Conservation (phyloP, 129 eudicot genomes). For the Flaveria brownii region DNA sequence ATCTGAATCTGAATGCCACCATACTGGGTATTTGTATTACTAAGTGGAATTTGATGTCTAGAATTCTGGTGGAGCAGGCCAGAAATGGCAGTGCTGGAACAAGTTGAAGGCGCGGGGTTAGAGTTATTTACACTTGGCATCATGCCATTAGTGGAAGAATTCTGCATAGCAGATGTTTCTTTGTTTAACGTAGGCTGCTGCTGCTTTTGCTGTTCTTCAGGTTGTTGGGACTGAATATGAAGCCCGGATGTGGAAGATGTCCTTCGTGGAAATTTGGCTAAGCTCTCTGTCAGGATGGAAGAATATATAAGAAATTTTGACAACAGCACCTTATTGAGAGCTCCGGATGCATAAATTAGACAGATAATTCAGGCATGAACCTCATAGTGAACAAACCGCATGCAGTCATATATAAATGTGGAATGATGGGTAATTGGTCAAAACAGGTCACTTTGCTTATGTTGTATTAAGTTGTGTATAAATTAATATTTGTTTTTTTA, state of each 20-base stretch:
- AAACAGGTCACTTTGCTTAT: background rate
- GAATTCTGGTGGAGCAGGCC: slow-evolving; percentile 88
- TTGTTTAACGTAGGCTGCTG: slow-evolving; percentile 58
- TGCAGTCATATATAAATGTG: background rate
- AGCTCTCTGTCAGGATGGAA: slow-evolving; percentile 63
- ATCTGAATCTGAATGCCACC: slow-evolving; percentile 53
- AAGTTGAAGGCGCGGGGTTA: slow-evolving; percentile 49
- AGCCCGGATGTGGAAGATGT: slow-evolving; percentile 55
- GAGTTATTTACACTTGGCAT: slow-evolving; percentile 54
- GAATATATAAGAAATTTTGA: slow-evolving; percentile 2
- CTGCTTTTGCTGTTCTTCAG: slow-evolving; percentile 57
- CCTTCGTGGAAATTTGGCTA: slow-evolving; percentile 83
- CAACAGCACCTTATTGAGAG: background rate
- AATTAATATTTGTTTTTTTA: background rate
- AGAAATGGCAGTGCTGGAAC: slow-evolving; percentile 57
- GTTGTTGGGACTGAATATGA: slow-evolving; percentile 65
- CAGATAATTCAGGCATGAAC: background rate
- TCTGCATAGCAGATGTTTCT: slow-evolving; percentile 54
- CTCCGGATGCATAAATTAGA: background rate
- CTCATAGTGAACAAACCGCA: background rate
- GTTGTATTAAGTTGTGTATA: background rate
- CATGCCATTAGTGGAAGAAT: slow-evolving; percentile 56
- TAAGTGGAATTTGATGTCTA: slow-evolving; percentile 67
- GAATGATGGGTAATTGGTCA: background rate
- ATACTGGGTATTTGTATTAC: slow-evolving; percentile 50